Evolutionary conservation across 2,329 filamentous ascomycete genomes (phyloP), one percentile per base, ranked within the genome.

Genomic region (Mycosphaerella sp.): DNA sequence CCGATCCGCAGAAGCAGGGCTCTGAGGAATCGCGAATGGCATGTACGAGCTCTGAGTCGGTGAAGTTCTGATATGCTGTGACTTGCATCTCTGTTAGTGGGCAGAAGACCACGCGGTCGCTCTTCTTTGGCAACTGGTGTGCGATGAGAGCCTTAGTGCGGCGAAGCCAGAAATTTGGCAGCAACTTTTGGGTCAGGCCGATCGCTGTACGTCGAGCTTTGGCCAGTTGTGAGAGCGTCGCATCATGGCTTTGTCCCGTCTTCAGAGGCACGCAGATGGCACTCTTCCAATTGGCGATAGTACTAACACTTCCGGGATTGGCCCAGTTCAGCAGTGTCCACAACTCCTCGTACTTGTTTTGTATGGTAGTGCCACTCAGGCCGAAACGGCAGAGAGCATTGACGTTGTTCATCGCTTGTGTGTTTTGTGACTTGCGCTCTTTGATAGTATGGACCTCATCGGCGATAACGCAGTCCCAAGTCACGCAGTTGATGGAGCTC

Each of bases 281-380:
- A 16, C 79, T 75, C 62, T 82, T 85, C 93, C 93, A 98, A 37
- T 87, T 86, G 4, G 79, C 73, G 8, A 86, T 70, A 0, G 82
- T 79, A 0, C 83, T 82, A 56, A 86, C 78, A 35, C 69, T 71
- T 0, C 89, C 91, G 0, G 93, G 93, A 60, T 94, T 93, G 0
- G 89, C 90, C 93, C 93, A 98, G 66, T 98, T 95, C 2, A 98
- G 75, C 0, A 98, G 75, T 0, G 89, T 94, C 91, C 91, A 98
- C 0, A 98, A 77, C 68, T 98, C 93, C 65, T 96, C 89, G 66
- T 98, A 98, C 59, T 88, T 93, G 69, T 98, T 98, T 66, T 98
- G 93, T 40, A 98, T 96, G 0, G 91, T 91, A 0, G 93, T 98
- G 1, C 93, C 93, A 0, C 90, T 97, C 7, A 98, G 75, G 0